Evolutionary conservation across 257 asterid genomes (phyloP).

Genomic region (Solanum arcanum): DNA sequence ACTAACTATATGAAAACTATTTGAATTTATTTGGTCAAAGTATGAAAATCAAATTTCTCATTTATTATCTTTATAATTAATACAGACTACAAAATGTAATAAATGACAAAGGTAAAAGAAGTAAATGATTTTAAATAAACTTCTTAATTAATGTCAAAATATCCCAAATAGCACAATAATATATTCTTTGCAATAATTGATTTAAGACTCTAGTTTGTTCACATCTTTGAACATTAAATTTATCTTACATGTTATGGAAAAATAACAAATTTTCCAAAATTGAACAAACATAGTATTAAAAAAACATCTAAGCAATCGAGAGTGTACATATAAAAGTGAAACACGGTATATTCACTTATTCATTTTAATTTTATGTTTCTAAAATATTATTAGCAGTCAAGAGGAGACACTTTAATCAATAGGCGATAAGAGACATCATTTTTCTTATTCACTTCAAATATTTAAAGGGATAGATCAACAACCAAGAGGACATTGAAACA

Average conservation of each 20-base stretch:
- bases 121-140: no score
- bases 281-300: background rate
- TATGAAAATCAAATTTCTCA: background rate
- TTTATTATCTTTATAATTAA: no score
- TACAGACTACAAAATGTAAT: background rate
- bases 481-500: no score
- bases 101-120: no score
- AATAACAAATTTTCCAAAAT: background rate
- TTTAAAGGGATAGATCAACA: no score
- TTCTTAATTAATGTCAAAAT: background rate
- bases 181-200: background rate
- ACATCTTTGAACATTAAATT: background rate
- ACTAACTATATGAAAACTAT: background rate
- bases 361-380: no score
- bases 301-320: background rate
- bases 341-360: background rate
- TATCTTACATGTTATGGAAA: background rate
- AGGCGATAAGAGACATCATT: background rate
- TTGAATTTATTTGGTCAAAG: background rate
- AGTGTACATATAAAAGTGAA: background rate
- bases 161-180: background rate
- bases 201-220: background rate
- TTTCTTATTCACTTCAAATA: background rate
- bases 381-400: no score
- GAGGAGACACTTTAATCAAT: background rate